Base-by-base conservation (phyloP, 805 yeast species). In the Cephaloascus albidus region DNA sequence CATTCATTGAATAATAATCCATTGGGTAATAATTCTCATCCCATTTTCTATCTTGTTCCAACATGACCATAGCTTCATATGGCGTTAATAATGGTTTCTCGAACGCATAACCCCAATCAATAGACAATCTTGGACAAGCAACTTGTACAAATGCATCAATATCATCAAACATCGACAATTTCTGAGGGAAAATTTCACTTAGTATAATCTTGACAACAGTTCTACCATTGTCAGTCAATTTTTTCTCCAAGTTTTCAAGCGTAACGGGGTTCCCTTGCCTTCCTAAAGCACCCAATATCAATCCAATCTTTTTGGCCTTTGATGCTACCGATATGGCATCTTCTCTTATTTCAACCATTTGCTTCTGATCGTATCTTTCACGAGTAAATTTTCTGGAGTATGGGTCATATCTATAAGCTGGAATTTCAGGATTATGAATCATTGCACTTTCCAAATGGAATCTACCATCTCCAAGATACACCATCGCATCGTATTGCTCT, bases 21-120 rank as follows among this genome's bases (percentile, higher is more conserved):
- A 93, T 93, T 8, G 97, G 97, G 54, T 93, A 93, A 41, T 70
- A 79, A 1, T 66, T 66, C 33, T 72, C 73, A 36, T 59, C 64
- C 76, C 93, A 85, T 59, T 65, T 70, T 30, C 63, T 63, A 51
- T 88, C 97, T 36, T 79, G 71, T 5, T 76, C 82, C 48, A 93
- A 58, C 72, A 88, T 73, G 4, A 89, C 95, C 86, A 85, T 87
- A 0, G 96, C 87, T 55, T 93, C 98, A 55, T 93, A 93, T 0
- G 98, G 98, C 0, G 98, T 90, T 42, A 93, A 61, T 34, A 93
- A 63, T 0, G 98, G 98, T 53, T 84, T 85, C 43, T 79, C 78
- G 54, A 93, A 93, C 0, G 98, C 98, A 57, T 93, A 93, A 0
- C 98, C 98, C 98, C 98, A 93, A 58, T 93, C 98, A 33, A 93